Base-by-base conservation (phyloP, 1,139 yeast species). In the Yamadazyma pseudoaaseri region DNA sequence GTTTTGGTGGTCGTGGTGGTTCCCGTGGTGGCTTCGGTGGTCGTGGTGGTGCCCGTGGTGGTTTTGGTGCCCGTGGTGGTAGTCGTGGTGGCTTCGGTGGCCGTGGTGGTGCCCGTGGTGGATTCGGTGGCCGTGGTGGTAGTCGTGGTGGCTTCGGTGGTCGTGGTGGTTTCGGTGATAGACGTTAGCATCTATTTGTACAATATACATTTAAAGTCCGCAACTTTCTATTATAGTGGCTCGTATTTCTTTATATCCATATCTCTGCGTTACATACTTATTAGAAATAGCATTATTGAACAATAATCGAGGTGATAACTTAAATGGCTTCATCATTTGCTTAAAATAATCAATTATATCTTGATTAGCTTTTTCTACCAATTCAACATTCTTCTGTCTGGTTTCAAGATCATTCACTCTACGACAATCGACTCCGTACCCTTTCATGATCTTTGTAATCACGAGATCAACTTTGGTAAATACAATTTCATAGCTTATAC, bases 381-480 rank as follows among this genome's bases (percentile, higher is more conserved):
- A 17, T 7, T 29, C 24, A 14, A 28, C 17, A 17, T 38, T 41
- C 38, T 58, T 59, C 12, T 38, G 28, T 29, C 44, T 16, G 14
- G 14, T 21, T 7, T 17, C 16, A 10, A 30, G 8, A 23, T 33
- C 26, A 3, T 31, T n/a, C 20, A 30, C 7, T 36, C 28, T 14
- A 10, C 24, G 28, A 5, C 25, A 25, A 16, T 27, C 27, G 8
- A 33, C 40, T 6, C 26, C 24, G 20, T 34, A 27, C 8, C 29
- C 15, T 31, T 43, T 38, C 51, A 54, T 47, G 32, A 35, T 37
- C 31, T 52, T 58, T 11, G 49, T 43, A 11, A 67, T 50, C 8
- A 80, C 49, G 37, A 71, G 70, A 51, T 86, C 95, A 30, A 79
- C 73, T 51, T 87, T 87, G 16, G 95, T 87, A 52, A 86, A 76